Evolutionary conservation across 2,329 filamentous ascomycete genomes (phyloP).

Genomic region (Mycogone perniciosa): DNA sequence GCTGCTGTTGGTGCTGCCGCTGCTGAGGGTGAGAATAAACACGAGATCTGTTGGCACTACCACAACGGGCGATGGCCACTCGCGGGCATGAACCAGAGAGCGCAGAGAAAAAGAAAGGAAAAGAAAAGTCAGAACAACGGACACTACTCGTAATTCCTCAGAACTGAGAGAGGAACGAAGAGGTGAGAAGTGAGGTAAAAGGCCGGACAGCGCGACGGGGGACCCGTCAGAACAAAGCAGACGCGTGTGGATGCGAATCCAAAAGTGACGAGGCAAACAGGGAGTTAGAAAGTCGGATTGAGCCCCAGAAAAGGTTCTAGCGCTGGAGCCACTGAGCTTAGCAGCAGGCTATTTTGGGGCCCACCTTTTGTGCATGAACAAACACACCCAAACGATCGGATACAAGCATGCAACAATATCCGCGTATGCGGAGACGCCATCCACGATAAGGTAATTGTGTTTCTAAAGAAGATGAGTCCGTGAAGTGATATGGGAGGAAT

Average conservation of each 20-base stretch:
- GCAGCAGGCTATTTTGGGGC: background rate
- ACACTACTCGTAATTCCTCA: background rate
- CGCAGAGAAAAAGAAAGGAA: background rate
- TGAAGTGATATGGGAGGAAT: background rate
- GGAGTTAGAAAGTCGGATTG: slow-evolving; percentile 4
- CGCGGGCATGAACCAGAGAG: background rate
- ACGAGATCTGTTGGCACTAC: background rate
- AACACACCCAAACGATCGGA: background rate
- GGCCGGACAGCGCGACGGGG: slow-evolving; percentile 7
- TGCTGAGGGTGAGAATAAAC: background rate
- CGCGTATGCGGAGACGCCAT: too few species aligned
- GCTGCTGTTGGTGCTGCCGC: background rate
- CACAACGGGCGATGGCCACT: background rate
- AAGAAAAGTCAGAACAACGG: background rate
- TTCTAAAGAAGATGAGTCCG: background rate
- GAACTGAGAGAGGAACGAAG: background rate
- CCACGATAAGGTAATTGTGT: background rate
- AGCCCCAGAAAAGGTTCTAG: slow-evolving; percentile 10
- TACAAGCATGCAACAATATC: background rate
- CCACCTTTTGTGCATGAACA: background rate
- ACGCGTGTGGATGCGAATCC: slow-evolving; percentile 12
- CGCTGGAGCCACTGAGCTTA: background rate
- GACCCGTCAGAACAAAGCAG: slow-evolving; percentile 7
- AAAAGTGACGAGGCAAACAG: slow-evolving; percentile 7
- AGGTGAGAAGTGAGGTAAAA: slow-evolving; percentile 1